Evolutionary conservation across 306 rosid genomes (phyloP), one percentile per base, ranked within the genome.

Genomic region (Carpinus fangiana): DNA sequence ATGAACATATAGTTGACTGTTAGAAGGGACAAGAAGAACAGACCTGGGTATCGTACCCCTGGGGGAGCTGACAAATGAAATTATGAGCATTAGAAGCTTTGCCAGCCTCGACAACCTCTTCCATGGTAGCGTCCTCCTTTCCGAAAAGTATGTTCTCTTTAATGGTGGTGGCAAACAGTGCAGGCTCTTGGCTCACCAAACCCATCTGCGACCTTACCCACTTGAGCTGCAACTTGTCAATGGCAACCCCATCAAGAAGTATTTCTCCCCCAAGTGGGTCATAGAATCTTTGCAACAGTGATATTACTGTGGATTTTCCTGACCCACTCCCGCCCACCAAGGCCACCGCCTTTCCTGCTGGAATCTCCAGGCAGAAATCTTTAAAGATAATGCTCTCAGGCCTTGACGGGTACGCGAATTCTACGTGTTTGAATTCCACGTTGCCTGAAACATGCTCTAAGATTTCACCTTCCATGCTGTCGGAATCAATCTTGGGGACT

Each of bases 201-300:
- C 98, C 98, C 98, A 95, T 88, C 36, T 92, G 96, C 6, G 96
- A 92, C 51, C 98, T 86, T 26, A 95, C 43, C 98, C 98, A 92
- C 76, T 90, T 90, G 21, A 95, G 88, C 69, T 91, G 97, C 53
- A 91, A 60, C 83, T 57, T 87, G 4, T 85, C 75, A 47, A 90
- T 85, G 46, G 82, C 76, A 23, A 95, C 86, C 21, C 98, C 98
- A 57, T 95, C 98, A 13, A 95, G 11, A 16, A 82, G 68, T 61
- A 92, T 87, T 61, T 90, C 91, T 2, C 98, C 98, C 2, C 80
- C 84, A 56, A 80, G 68, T 12, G 98, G 98, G 78, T 95, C 98
- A 78, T 95, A 95, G 56, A 95, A 95, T 8, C 98, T 85, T 65
- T 95, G 98, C 79, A 95, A 45, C n/a, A 95, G 82, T 12, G 98